Evolutionary conservation across 1,139 yeast genomes (phyloP).

Genomic region (Blastobotrys capitulatus): DNA sequence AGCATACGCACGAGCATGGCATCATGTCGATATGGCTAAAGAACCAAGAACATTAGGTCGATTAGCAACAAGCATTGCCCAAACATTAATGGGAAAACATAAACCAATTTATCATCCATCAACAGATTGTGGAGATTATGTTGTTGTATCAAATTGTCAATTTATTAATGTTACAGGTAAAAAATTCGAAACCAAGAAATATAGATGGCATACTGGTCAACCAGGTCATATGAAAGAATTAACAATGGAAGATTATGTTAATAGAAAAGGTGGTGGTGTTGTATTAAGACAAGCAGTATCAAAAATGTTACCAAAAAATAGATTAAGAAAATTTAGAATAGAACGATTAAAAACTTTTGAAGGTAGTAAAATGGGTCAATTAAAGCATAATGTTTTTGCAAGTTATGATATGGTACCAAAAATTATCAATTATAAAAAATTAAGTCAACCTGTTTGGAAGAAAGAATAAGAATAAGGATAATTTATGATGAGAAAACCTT

Average conservation of each 20-base stretch:
- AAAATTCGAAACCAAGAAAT: slow-evolving; percentile 75
- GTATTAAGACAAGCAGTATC: slow-evolving; percentile 79
- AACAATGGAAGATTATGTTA: slow-evolving; percentile 73
- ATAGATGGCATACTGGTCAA: slow-evolving; percentile 84
- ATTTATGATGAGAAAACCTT: background rate
- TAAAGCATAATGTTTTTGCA: slow-evolving; percentile 70
- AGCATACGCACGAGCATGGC: slow-evolving; percentile 89
- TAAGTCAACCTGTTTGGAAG: slow-evolving; percentile 2
- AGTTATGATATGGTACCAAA: slow-evolving; percentile 63
- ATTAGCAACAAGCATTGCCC: slow-evolving; percentile 82
- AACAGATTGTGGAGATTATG: slow-evolving; percentile 91
- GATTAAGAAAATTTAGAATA: slow-evolving; percentile 69
- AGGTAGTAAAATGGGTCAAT: slow-evolving; percentile 44
- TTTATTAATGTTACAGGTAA: slow-evolving; percentile 76
- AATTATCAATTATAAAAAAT: slow-evolving; percentile 1
- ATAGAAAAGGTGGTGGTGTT: slow-evolving; percentile 82
- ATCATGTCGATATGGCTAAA: slow-evolving; percentile 83
- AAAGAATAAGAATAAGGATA: background rate
- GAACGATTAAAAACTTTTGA: slow-evolving; percentile 83
- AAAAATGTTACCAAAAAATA: slow-evolving; percentile 94
- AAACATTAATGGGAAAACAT: slow-evolving; percentile 89
- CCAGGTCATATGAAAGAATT: slow-evolving; percentile 86
- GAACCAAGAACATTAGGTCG: slow-evolving; percentile 89
- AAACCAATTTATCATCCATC: slow-evolving; percentile 77
- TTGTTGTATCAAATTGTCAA: slow-evolving; percentile 90